A percentile compares a stretch with the other conserved stretches of the same genome.
phyloP scores from a whole-genome alignment of 139 green algal species.

The Prasinococcaceae sp. region DNA sequence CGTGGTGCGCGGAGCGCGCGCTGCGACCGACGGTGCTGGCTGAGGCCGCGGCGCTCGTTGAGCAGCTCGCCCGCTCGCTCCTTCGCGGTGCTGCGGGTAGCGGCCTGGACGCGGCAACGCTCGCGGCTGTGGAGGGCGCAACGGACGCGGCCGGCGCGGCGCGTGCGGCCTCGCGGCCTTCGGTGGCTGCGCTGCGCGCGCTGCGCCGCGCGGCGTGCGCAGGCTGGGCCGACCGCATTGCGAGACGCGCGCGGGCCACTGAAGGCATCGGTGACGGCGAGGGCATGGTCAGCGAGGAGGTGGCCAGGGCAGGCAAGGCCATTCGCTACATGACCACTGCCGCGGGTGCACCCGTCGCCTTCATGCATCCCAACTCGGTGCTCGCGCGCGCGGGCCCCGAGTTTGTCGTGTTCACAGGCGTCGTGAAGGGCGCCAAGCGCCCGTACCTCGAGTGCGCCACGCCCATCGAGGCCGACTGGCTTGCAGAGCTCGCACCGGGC shows the following conservation, averaged over 20 bases:
- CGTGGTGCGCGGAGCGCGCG: slow-evolving; percentile 35
- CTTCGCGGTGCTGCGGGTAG: slow-evolving; percentile 4
- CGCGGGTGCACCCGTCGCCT: slow-evolving; percentile 50
- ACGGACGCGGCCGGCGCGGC: not conserved
- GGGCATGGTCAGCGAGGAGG: slow-evolving; percentile 9
- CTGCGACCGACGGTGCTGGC: slow-evolving; percentile 40
- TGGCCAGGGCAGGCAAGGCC: slow-evolving; percentile 20
- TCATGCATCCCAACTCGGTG: slow-evolving; percentile 70
- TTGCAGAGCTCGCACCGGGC: slow-evolving; percentile 8
- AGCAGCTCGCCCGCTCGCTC: slow-evolving; percentile 44
- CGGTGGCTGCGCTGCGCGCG: slow-evolving; percentile 18
- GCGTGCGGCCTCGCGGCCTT: not conserved
- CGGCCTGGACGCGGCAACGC: not conserved
- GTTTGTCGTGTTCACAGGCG: slow-evolving; percentile 56
- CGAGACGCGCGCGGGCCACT: slow-evolving; percentile 7
- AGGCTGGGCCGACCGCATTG: slow-evolving; percentile 74
- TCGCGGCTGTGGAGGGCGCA: not conserved
- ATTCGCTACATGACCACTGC: slow-evolving; percentile 41
- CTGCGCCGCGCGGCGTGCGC: slow-evolving; percentile 51
- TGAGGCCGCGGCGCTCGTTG: slow-evolving; percentile 48
- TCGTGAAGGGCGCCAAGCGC: slow-evolving; percentile 63
- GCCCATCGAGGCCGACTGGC: slow-evolving; percentile 8
- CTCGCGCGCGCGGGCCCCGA: slow-evolving; percentile 47
- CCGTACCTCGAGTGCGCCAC: slow-evolving; percentile 59
- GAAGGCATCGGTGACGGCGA: slow-evolving; percentile 3